These are phyloP conservation scores for Rhytidiadelphus loreus DNA, from an alignment of 225 moss, liverwort and hornwort genomes.

Conservation along the genomic window DNA sequence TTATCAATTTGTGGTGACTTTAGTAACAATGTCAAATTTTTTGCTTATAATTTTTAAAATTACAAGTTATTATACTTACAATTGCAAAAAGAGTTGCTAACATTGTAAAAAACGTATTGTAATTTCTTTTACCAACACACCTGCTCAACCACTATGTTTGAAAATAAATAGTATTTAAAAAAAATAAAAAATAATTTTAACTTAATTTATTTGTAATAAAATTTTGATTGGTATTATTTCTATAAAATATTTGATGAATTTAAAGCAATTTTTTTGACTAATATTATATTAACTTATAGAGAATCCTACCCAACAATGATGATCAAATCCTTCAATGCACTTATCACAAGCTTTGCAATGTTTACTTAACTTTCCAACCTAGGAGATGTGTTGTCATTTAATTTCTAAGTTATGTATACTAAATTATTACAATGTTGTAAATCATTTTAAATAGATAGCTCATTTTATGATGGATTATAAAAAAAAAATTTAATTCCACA, in stretches of 20 bases:
- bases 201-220: too few relatives aligned
- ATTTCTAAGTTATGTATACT: not conserved
- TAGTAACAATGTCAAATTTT: too few relatives aligned
- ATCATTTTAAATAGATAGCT: not conserved
- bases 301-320: constrained; percentile 15
- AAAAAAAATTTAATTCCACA: too few relatives aligned
- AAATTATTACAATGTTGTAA: accelerated
- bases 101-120: constrained; percentile 3
- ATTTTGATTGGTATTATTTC: not conserved
- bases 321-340: constrained; percentile 28
- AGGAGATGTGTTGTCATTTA: not conserved
- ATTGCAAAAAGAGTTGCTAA: not conserved
- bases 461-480: too few relatives aligned
- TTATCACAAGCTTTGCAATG: constrained; percentile 15
- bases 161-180: not conserved
- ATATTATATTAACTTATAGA: not conserved
- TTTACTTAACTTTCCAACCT: constrained; percentile 15
- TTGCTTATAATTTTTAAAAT: not conserved
- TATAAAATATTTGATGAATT: too few relatives aligned
- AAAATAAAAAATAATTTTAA: not conserved
- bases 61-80: not conserved
- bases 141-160: constrained; percentile 10
- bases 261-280: not conserved
- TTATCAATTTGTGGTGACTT: too few relatives aligned
- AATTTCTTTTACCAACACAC: constrained; percentile 15